Evolutionary conservation across 495 filamentous ascomycete genomes (phyloP).

Genomic region (Podospora anserina): DNA sequence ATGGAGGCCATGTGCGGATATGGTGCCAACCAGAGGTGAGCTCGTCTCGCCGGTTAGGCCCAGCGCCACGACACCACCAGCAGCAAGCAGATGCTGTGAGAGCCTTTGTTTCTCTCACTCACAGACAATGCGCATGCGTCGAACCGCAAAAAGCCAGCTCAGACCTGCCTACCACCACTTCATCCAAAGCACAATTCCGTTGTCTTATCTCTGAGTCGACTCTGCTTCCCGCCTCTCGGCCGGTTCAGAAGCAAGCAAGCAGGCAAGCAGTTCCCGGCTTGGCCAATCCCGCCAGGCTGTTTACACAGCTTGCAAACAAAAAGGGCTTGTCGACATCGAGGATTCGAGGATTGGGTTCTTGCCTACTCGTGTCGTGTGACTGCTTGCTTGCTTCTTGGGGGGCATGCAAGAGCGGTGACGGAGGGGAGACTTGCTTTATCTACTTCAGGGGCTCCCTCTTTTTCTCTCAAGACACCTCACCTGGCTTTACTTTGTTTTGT

Average conservation of each 20-base stretch:
- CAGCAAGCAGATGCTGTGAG: constrained; percentile 6
- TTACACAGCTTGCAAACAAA: constrained; percentile 20
- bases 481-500: constrained; percentile 7
- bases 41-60: constrained; percentile 16
- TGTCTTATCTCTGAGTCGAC: constrained; percentile 16
- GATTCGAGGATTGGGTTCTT: not conserved
- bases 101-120: constrained; percentile 9
- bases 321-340: not conserved
- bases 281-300: constrained; percentile 16
- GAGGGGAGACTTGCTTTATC: constrained; percentile 1
- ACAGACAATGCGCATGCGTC: constrained; percentile 22
- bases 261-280: not conserved
- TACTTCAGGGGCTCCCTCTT: not conserved
- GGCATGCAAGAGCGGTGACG: constrained; percentile 8
- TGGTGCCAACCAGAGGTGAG: constrained; percentile 9
- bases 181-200: not conserved
- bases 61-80: not conserved
- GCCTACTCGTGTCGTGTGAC: not conserved
- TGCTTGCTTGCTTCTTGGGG: not conserved
- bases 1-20: constrained; percentile 7
- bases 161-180: not conserved
- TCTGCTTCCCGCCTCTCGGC: constrained; percentile 17
- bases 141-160: constrained; percentile 17
- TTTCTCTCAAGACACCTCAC: constrained; percentile 1
- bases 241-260: not conserved